Evolutionary conservation across 495 filamentous ascomycete species (phyloP), one percentile per base, ranked within the genome.

Genomic region (Aspergillus homomorphus): DNA sequence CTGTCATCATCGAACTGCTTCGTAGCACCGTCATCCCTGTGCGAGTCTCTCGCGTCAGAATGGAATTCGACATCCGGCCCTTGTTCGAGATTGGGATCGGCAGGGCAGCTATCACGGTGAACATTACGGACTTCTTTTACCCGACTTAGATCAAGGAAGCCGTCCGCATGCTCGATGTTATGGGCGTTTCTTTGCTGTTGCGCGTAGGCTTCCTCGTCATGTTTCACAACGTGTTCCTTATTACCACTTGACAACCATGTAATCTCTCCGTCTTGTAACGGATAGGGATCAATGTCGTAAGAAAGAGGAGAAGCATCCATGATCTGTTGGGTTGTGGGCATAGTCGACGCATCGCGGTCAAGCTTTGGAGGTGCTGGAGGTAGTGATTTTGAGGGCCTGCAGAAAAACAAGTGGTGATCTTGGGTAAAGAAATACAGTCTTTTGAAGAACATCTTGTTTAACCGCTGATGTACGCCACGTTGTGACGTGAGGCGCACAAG

Each of bases 391-490:
- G 84, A 77, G 20, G 88, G 88, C 55, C 78, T 78, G 62, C 80
- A 84, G 71, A 89, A 91, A 43, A 86, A 78, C 20, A 91, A 68
- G 53, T 79, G 87, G 54, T 86, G 84, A 62, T 90, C 83, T 56
- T 90, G 85, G 1, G 82, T 84, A 46, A 82, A 83, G 62, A 88
- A 91, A 62, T 90, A 91, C 6, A 89, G 68, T 19, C 85, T 78
- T 61, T 90, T 91, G 69, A 78, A 87, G 59, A 88, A 87, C 70
- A 87, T 83, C 62, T 77, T 84, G 30, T 86, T 86, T 60, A 85
- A 66, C 43, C 80, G 74, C 63, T 85, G 80, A 21, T 85, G 77
- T 15, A 75, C 70, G 14, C 88, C 88, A 56, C 75, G 80, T 58
- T 88, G 86, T 0, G 84, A 82, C 19, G 88, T 89, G 23, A 90